phyloP scores from a whole-genome alignment of 2,329 filamentous ascomycete genomes.

The Mycosphaerella sp. region DNA sequence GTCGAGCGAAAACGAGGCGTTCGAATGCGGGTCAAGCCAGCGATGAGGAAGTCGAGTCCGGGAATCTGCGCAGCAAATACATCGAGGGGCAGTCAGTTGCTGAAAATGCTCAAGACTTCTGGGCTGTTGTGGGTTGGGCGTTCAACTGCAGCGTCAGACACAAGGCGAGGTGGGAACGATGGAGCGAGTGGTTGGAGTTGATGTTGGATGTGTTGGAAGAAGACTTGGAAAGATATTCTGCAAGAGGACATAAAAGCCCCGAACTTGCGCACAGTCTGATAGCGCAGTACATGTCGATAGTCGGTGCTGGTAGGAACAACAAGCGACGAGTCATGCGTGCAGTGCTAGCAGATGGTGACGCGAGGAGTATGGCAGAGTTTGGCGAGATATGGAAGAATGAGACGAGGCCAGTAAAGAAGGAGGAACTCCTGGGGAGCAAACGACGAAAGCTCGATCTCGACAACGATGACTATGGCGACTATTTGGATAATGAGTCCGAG shows the following conservation, averaged over 20 bases:
- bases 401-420: conserved; percentile 42
- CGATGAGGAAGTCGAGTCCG: conserved; percentile 38
- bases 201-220: conserved; percentile 71
- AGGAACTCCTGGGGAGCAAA: conserved; percentile 54
- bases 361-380: conserved; percentile 50
- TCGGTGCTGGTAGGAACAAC: conserved; percentile 35
- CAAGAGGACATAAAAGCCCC: conserved; percentile 21
- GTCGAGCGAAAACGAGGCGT: conserved; percentile 16
- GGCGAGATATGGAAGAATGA: conserved; percentile 64
- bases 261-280: conserved; percentile 50
- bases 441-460: conserved; percentile 47
- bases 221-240: conserved; percentile 56
- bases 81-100: conserved; percentile 63
- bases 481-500: conserved; percentile 29
- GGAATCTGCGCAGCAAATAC: conserved; percentile 52
- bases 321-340: conserved; percentile 55
- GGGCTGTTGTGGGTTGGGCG: conserved; percentile 82
- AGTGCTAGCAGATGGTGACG: conserved; percentile 59
- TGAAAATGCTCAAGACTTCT: conserved; percentile 75
- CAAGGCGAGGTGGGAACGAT: conserved; percentile 69
- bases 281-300: conserved; percentile 50
- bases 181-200: conserved; percentile 72
- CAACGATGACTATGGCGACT: conserved; percentile 37
- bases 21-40: neutral
- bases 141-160: conserved; percentile 78